Evolutionary conservation across 352 stramenopile genomes (phyloP).

Genomic region (Peronospora farinosa): DNA sequence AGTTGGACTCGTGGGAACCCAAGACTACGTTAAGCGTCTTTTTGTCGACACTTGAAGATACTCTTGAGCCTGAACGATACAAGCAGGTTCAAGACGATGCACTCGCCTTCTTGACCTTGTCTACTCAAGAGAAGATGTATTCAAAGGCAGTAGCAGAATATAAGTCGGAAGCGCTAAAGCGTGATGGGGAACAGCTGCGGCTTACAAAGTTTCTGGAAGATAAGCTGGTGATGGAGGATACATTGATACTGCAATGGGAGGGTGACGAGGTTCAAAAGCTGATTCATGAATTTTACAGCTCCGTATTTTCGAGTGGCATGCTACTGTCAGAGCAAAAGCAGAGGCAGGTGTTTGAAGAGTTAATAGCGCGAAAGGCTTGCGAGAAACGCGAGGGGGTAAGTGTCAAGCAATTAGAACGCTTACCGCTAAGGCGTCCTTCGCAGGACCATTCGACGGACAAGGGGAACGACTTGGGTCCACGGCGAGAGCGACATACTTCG

Average conservation of each 20-base stretch:
- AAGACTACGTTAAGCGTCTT: slow-evolving; percentile 54
- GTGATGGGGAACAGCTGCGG: slow-evolving; percentile 28
- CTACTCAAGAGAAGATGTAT: slow-evolving; percentile 52
- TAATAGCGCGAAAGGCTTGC: slow-evolving; percentile 5
- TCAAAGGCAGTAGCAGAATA: slow-evolving; percentile 36
- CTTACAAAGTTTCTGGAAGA: slow-evolving; percentile 30
- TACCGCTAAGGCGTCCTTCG: background rate
- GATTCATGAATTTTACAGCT: slow-evolving; percentile 27
- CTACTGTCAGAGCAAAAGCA: slow-evolving; percentile 24
- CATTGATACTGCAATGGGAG: slow-evolving; percentile 16
- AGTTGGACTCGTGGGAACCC: slow-evolving; percentile 33
- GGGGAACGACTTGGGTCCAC: slow-evolving; percentile 6
- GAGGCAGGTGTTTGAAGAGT: slow-evolving; percentile 24
- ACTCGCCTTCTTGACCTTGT: slow-evolving; percentile 34
- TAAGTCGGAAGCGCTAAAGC: slow-evolving; percentile 29
- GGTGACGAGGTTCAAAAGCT: slow-evolving; percentile 22
- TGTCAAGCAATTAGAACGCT: slow-evolving; percentile 5
- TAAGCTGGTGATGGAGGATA: slow-evolving; percentile 17
- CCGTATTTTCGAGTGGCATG: slow-evolving; percentile 10
- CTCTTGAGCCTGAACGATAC: slow-evolving; percentile 25
- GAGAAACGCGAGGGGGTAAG: background rate
- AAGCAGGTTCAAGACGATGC: slow-evolving; percentile 37
- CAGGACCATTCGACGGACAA: slow-evolving; percentile 8
- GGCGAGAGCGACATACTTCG: slow-evolving; percentile 16
- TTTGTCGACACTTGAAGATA: slow-evolving; percentile 41